Base-by-base conservation (phyloP, 352 stramenopile species). In the Hyphochytrium catenoides region DNA sequence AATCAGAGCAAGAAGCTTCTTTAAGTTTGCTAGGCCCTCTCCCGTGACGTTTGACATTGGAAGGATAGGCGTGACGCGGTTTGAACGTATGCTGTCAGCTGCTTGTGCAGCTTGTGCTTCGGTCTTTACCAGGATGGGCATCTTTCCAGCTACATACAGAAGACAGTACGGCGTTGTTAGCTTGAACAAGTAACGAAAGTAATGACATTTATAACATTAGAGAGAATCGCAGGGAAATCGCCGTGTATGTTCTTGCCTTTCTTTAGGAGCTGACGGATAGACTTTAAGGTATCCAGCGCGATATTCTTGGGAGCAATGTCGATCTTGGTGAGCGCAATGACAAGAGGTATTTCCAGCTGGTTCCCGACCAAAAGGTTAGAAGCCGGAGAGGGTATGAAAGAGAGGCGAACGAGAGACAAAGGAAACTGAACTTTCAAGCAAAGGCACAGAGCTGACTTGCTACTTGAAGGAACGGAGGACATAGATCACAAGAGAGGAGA, bases 31-130 rank as follows among this genome's bases (percentile, higher is more conserved):
- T 15, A 90, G 52, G 21, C 87, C 86, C 38, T 95, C 72, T 15
- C 91, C 91, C 8, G 85, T 96, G 7, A 98, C 91, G 58, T 91
- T 95, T 2, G 86, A 97, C 23, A 95, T 82, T 7, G 88, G 75
- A 51, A 98, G 70, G 39, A 97, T 91, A 4, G 91, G 91, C 24
- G 86, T 93, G 28, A 97, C 64, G 24, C 79, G 65, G 48, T 88
- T 87, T 22, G 65, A 84, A 19, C 64, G 65, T 30, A 93, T 74
- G 36, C 69, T 60, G 44, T 88, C 82, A 3, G 74, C 74, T 7
- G 81, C 78, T 1, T 68, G 76, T 26, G 63, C 41, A 0, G 88
- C 70, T 46, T 93, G 64, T 36, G 76, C 62, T 22, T 53, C 45
- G 32, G 54, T 74, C 56, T 91, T 90, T 23, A 94, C 74, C 5